Conservation (phyloP, 805 yeast genomes). For the Yarrowia sp. region DNA sequence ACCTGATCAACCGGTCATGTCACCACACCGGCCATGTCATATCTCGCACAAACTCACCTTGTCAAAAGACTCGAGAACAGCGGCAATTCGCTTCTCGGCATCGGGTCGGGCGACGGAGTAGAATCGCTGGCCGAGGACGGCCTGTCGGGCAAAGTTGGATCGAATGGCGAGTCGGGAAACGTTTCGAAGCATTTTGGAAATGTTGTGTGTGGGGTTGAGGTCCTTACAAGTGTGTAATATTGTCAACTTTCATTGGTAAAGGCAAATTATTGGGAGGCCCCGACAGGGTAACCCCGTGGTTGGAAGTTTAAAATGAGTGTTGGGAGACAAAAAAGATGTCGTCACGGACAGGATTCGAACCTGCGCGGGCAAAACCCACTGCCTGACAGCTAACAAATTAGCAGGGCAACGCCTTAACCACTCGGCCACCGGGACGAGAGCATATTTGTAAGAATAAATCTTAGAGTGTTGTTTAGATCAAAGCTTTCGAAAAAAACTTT, state of each 20-base stretch:
- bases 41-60: conserved; percentile 47
- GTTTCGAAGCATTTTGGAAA: conserved; percentile 25
- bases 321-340: conserved; percentile 51
- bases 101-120: conserved; percentile 71
- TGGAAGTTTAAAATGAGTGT: not conserved
- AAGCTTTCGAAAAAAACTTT: too few species aligned
- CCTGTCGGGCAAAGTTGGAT: conserved; percentile 21
- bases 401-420: conserved; percentile 95
- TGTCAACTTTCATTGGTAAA: conserved; percentile 22
- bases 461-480: too few species aligned
- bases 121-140: conserved; percentile 39
- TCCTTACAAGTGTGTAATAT: conserved; percentile 12
- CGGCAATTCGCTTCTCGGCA: conserved; percentile 76
- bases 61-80: conserved; percentile 65
- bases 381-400: conserved; percentile 50
- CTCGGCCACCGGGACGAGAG: conserved; percentile 78
- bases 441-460: not conserved
- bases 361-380: conserved; percentile 94
- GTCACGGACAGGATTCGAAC: conserved; percentile 99
- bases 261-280: conserved; percentile 1
- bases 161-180: conserved; percentile 26
- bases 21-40: not conserved
- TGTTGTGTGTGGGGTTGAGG: conserved; percentile 16
- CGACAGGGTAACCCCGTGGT: conserved; percentile 8
- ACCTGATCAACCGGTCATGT: not conserved